Base-by-base conservation (phyloP, 73 alveolate genomes). In the Paramecium sexaurelia region DNA sequence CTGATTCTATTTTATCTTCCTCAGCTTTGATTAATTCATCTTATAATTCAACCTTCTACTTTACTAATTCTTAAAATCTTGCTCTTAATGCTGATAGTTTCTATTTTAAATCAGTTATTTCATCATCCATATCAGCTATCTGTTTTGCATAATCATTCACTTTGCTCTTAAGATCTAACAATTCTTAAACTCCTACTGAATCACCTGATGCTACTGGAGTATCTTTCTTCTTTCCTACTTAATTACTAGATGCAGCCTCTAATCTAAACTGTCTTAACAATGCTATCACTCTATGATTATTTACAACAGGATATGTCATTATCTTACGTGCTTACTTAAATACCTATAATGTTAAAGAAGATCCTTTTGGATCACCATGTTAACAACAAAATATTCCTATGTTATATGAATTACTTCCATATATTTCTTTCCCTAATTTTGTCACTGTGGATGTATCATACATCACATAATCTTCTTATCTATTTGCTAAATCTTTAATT, bases 401-500 rank as follows among this genome's bases (percentile, higher is more conserved):
- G 32, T 98, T 91, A 75, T 96, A 91, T 19, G 98, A 95, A 93
- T 98, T 98, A 1, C 99, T 99, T 26, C 99, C 99, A 45, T 96
- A 91, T 85, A 95, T 95, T 90, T 98, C 99, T 93, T 95, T 96
- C 94, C 92, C 92, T 85, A 98, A 92, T 85, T 94, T 92, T 17
- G 99, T 97, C 29, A 96, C 96, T 6, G 95, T 93, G 13, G 99
- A 94, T 32, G 98, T 98, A 55, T 98, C 99, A 96, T 40, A 78
- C 90, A 78, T 78, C 9, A 78, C 90, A 78, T 78, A 78, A 45
- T 78, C 90, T 24, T 37, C 68, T 75, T 95, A 94, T 85, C 96
- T 95, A 17, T 98, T 92, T 2, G 99, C 95, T 43, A 98, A 92
- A 66, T 97, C 99, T 66, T 96, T 96, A 26, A 97, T 55, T 92